phyloP scores from a whole-genome alignment of 1,139 yeast genomes.

The Yamadazyma kanchanaburiensis region DNA sequence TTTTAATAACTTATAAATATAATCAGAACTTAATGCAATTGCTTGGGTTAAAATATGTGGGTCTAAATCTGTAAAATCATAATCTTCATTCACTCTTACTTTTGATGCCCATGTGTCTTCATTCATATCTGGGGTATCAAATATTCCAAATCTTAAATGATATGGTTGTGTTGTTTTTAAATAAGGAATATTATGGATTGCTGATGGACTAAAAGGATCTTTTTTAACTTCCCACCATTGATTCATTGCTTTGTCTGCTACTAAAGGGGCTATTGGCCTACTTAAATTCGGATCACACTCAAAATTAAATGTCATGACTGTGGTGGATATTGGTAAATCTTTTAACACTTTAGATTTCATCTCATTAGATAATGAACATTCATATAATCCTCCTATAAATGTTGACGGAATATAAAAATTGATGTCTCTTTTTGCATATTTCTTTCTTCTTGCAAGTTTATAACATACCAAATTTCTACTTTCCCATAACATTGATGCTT shows the following conservation, averaged over 20 bases:
- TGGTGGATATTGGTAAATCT: slow-evolving; percentile 1
- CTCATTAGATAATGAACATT: slow-evolving; percentile 39
- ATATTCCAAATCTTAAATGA: slow-evolving; percentile 39
- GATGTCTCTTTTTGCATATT: slow-evolving; percentile 49
- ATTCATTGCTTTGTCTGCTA: slow-evolving; percentile 52
- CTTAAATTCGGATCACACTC: slow-evolving; percentile 36
- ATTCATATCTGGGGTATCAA: slow-evolving; percentile 24
- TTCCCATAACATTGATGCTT: slow-evolving; percentile 26
- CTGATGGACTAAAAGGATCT: slow-evolving; percentile 20
- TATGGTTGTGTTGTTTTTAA: slow-evolving; percentile 48
- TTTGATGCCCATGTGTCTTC: slow-evolving; percentile 46
- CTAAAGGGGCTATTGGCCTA: slow-evolving; percentile 53
- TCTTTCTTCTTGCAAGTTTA: slow-evolving; percentile 60
- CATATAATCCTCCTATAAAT: slow-evolving; percentile 65
- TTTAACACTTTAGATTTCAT: slow-evolving; percentile 18
- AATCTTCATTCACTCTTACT: slow-evolving; percentile 51
- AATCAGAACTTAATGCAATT: slow-evolving; percentile 28
- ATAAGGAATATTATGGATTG: slow-evolving; percentile 55
- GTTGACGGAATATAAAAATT: slow-evolving; percentile 56
- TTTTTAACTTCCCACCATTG: slow-evolving; percentile 42
- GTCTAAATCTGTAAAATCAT: slow-evolving; percentile 40
- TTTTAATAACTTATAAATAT: slow-evolving; percentile 22
- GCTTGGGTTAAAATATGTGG: slow-evolving; percentile 28
- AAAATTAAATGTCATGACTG: slow-evolving; percentile 12
- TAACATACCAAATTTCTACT: slow-evolving; percentile 45